These are phyloP conservation scores for Nyctanthes arbortristis DNA, from an alignment of 257 asterid genomes.

Conservation along the genomic window DNA sequence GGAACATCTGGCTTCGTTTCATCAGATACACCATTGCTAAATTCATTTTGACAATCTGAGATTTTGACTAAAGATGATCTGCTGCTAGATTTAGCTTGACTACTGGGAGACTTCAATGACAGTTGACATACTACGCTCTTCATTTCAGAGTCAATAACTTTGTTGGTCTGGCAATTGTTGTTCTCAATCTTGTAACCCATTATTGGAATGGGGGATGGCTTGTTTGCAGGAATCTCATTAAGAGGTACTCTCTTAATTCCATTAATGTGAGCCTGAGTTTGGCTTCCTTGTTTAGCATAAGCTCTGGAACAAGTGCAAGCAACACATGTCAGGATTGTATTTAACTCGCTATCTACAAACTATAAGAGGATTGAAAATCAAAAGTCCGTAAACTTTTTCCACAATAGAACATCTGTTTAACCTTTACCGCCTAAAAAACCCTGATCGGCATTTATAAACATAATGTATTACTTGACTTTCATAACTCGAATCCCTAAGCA, in stretches of 20 bases:
- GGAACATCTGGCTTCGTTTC: conserved; percentile 19
- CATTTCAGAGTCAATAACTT: conserved; percentile 21
- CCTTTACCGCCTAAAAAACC: not conserved
- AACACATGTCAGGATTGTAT: not conserved
- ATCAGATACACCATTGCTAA: conserved; percentile 26
- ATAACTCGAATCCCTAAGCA: not conserved
- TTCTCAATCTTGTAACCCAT: conserved; percentile 20
- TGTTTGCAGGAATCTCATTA: conserved; percentile 48
- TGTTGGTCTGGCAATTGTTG: conserved; percentile 11
- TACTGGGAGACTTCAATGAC: conserved; percentile 23
- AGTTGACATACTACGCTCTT: conserved; percentile 23
- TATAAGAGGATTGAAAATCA: not conserved
- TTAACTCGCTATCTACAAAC: not conserved
- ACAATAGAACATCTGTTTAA: not conserved
- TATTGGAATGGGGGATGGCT: conserved; percentile 26
- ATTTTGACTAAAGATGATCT: conserved; percentile 17
- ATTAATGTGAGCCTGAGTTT: conserved; percentile 18
- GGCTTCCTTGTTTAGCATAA: conserved; percentile 35
- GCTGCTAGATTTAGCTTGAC: conserved; percentile 22
- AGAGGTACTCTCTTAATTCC: conserved; percentile 65
- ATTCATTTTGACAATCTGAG: conserved; percentile 21
- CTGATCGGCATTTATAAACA: not conserved
- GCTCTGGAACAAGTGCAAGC: conserved; percentile 35
- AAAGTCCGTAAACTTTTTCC: not conserved
- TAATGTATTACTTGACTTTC: not conserved